A percentile compares a stretch with the other conserved stretches of the same genome.
Evolutionary conservation across 495 filamentous ascomycete species (phyloP).

Genomic region (Lepidopterella palustris): DNA sequence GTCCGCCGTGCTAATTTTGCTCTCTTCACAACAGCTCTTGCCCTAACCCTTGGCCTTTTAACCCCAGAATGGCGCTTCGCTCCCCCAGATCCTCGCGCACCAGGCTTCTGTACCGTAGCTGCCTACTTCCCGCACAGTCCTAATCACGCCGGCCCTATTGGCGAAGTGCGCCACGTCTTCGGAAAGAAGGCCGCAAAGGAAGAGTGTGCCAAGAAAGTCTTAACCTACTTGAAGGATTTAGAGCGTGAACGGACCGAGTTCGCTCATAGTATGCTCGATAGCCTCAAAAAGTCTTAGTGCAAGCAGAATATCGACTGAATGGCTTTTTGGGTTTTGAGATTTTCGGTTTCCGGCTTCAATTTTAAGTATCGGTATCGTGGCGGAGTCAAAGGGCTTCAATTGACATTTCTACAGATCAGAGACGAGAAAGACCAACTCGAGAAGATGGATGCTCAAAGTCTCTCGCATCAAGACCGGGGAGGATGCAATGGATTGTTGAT

Average conservation of each 20-base stretch:
- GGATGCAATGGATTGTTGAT: too few species aligned
- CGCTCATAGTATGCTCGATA: constrained; percentile 9
- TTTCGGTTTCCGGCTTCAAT: too few species aligned
- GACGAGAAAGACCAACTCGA: too few species aligned
- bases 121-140: constrained; percentile 12
- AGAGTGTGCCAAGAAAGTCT: constrained; percentile 36
- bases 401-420: too few species aligned
- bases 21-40: background rate
- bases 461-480: too few species aligned
- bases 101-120: constrained; percentile 29
- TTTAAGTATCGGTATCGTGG: too few species aligned
- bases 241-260: constrained; percentile 21
- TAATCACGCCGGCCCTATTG: constrained; percentile 29
- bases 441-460: too few species aligned
- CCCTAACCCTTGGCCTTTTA: background rate
- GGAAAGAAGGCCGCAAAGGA: constrained; percentile 47
- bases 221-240: constrained; percentile 33
- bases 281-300: too few species aligned
- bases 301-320: too few species aligned
- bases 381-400: too few species aligned
- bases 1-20: too few species aligned
- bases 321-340: too few species aligned
- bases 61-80: background rate
- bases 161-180: constrained; percentile 38
- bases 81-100: background rate